Evolutionary conservation across 2,329 filamentous ascomycete genomes (phyloP), one percentile per base, ranked within the genome.

Genomic region (Elsinoe fawcettii): DNA sequence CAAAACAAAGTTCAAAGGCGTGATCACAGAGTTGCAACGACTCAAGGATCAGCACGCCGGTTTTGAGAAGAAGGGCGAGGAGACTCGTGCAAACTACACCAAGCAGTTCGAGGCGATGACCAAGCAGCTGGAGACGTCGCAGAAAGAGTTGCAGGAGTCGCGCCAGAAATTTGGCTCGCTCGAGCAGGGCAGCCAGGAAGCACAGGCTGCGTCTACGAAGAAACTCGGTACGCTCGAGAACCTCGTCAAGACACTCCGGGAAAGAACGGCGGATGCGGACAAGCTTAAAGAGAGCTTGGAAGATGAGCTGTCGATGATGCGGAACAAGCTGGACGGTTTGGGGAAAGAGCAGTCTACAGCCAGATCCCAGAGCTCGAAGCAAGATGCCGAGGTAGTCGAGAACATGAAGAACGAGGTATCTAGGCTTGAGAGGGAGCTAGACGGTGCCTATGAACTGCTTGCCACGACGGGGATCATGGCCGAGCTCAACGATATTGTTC

Each of bases 181-280:
- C 30, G 54, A 56, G 32, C 39, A 47, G 23, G 54, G 41, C 9
- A 43, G 54, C 18, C 39, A 56, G 22, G 39, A 37, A 37, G 30
- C 54, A 2, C 39, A 23, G 22, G 41, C 54, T 5, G n/a, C 54
- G 8, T 56, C 54, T 5, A 56, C 54, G 18, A 56, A 56, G 32
- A 39, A 41, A 16, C 54, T 67, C 23, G 73, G 76, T 23, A 80
- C 80, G 0, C 68, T 83, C 53, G 78, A 81, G 57, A 72, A 73
- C n/a, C 66, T 84, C 18, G 75, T 84, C 34, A 74, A 75, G n/a
- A 79, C 70, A 30, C 69, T 84, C 20, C 76, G 77, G 34, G 71
- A 71, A 16, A 78, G 84, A 63, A 66, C 82, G 12, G 76, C 78
- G 65, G 72, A 76, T n/a, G 76, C 78, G 1, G 78, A 83, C 60